These are phyloP conservation scores for Bipolaris oryzae DNA, from an alignment of 2,329 filamentous ascomycete species.

Conservation along the genomic window DNA sequence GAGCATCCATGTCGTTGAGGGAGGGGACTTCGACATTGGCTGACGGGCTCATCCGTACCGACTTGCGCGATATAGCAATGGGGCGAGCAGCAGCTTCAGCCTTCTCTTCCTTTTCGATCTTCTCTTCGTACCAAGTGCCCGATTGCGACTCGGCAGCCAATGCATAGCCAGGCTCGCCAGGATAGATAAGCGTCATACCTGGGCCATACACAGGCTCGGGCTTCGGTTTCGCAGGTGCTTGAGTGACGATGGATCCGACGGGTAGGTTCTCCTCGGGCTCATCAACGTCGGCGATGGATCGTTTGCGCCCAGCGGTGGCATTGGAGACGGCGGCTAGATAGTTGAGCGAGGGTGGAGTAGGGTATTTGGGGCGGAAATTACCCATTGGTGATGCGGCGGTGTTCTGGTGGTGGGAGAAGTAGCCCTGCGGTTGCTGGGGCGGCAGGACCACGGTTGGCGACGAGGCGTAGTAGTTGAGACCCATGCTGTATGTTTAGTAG, in stretches of 20 bases:
- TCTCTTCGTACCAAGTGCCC: slow-evolving; percentile 75
- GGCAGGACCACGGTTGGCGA: slow-evolving; percentile 56
- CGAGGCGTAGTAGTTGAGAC: slow-evolving; percentile 55
- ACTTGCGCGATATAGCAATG: slow-evolving; percentile 64
- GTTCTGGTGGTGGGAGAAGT: slow-evolving; percentile 44
- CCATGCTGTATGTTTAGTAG: slow-evolving; percentile 53
- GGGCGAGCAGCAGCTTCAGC: slow-evolving; percentile 51
- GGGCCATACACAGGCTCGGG: slow-evolving; percentile 72
- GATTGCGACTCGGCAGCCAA: slow-evolving; percentile 70
- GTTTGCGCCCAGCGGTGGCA: slow-evolving; percentile 69
- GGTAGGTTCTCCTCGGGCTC: slow-evolving; percentile 65
- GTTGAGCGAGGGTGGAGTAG: slow-evolving; percentile 52
- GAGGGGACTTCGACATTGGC: slow-evolving; percentile 53
- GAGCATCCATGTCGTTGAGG: slow-evolving; percentile 44
- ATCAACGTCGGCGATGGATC: slow-evolving; percentile 77
- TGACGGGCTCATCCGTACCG: slow-evolving; percentile 59
- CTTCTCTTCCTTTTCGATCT: slow-evolving; percentile 59
- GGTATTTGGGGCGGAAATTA: slow-evolving; percentile 48
- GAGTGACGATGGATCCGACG: slow-evolving; percentile 56
- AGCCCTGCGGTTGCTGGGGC: slow-evolving; percentile 47
- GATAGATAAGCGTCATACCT: slow-evolving; percentile 76
- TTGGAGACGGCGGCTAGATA: slow-evolving; percentile 51
- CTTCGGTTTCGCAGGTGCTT: slow-evolving; percentile 61
- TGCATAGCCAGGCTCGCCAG: slow-evolving; percentile 62
- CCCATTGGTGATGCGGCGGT: slow-evolving; percentile 42